Percentiles rank a stretch among this genome's conserved stretches.
Conservation (phyloP, 306 rosid species). For the Erythrophleum fordii region DNA sequence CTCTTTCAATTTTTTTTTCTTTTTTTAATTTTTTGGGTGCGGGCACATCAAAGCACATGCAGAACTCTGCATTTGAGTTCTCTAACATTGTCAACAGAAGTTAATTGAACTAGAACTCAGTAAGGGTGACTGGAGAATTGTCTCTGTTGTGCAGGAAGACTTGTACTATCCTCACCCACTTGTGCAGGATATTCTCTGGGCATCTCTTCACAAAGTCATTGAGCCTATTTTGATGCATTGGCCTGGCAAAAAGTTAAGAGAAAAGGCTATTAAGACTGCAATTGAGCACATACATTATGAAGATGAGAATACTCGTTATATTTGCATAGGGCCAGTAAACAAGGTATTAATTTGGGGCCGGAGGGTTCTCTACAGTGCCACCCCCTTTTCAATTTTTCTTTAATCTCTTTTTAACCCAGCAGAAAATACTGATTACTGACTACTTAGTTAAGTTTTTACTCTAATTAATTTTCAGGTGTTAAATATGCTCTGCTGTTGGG, state of each 20-base stretch:
- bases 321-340: slow-evolving; percentile 93
- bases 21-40: neutral
- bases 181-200: slow-evolving; percentile 87
- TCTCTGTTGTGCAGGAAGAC: slow-evolving; percentile 72
- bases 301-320: slow-evolving; percentile 95
- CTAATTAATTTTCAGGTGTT: slow-evolving; percentile 61
- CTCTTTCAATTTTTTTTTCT: too few species aligned
- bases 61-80: slow-evolving; percentile 26
- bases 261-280: slow-evolving; percentile 63
- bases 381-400: slow-evolving; percentile 16
- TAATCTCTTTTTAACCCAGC: neutral
- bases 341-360: slow-evolving; percentile 61
- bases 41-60: neutral
- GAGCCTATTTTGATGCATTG: slow-evolving; percentile 84
- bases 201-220: slow-evolving; percentile 66
- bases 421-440: slow-evolving; percentile 5
- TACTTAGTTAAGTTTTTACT: slow-evolving; percentile 31
- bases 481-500: slow-evolving; percentile 92
- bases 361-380: neutral
- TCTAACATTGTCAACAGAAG: slow-evolving; percentile 27
- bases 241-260: slow-evolving; percentile 90
- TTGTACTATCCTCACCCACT: slow-evolving; percentile 90
- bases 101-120: slow-evolving; percentile 11
- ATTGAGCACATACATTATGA: slow-evolving; percentile 89
- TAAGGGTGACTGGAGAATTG: slow-evolving; percentile 26